Evolutionary conservation across 305 asterid species (phyloP).

Genomic region (Euphrasia arctica): DNA sequence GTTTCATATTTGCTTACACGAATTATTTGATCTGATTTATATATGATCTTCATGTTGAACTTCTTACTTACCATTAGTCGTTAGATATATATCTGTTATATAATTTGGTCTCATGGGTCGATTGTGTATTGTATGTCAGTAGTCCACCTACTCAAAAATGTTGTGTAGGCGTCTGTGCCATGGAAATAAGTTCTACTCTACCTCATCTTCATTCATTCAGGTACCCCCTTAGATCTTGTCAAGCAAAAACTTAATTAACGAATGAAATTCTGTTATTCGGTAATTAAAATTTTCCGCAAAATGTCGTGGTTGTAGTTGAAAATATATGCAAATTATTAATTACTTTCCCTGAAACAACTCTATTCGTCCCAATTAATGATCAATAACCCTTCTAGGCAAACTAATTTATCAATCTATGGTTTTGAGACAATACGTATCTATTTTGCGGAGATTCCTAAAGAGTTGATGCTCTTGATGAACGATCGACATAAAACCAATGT

Average conservation of each 20-base stretch:
- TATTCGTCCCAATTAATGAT: conserved; percentile 9
- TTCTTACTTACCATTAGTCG: background rate
- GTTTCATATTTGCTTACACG: background rate
- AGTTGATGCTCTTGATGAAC: conserved; percentile 3
- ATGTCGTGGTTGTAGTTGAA: conserved; percentile 9
- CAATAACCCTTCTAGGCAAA: background rate
- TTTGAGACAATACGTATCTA: background rate
- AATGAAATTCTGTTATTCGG: background rate
- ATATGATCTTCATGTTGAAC: background rate
- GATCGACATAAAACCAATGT: conserved; percentile 3
- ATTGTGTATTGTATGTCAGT: background rate
- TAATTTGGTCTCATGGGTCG: background rate
- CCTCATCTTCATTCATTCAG: background rate
- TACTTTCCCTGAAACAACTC: background rate
- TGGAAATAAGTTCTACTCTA: background rate
- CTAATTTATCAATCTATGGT: conserved; percentile 9
- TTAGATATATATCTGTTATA: background rate
- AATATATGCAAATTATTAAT: conserved; percentile 3
- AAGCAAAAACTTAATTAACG: conserved; percentile 1
- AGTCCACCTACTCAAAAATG: background rate
- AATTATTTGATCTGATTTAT: background rate
- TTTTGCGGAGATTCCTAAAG: conserved; percentile 1
- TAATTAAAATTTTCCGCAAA: background rate
- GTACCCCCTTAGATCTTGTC: background rate
- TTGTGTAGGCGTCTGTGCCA: background rate